Evolutionary conservation across 768 basidiomycete species (phyloP), one percentile per base, ranked within the genome.

Genomic region (Leccinum aurantiacum): DNA sequence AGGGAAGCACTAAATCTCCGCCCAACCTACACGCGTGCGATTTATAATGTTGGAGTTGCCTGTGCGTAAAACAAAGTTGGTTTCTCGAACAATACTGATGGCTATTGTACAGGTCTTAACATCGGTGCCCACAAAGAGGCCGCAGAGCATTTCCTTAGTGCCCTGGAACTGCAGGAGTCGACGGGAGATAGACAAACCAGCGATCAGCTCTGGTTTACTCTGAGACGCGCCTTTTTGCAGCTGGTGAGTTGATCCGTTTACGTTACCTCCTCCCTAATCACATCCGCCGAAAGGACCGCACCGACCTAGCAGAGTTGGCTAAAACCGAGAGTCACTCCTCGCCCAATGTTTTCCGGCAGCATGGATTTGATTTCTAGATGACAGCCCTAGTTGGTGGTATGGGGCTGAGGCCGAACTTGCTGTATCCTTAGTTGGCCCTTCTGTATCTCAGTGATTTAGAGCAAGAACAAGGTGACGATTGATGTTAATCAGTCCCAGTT

Each of bases 41-140:
- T 98, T 24, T 98, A 96, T 71, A 99, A 99, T 68, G 92, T 99
- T 37, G 97, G 95, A 48, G 97, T 99, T 27, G 95, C 95, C 22
- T 99, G 95, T 95, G 69, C 67, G 92, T 84, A 4, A n/a, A 29
- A 48, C 8, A 54, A 54, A 5, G 15, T 19, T 27, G 44, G 44
- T 51, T 55, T 60, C 25, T 50, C 27, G 52, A 59, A 10, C 49
- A 48, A 54, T 44, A 53, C 53, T 63, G n/a, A 60, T 46, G 8
- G 41, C 3, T 9, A 25, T 57, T 38, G 57, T 35, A 6, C 60
- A 97, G 94, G 96, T 69, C 75, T 99, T 61, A 99, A 99, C 71
- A 96, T 98, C 55, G 95, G 95, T 9, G 93, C 94, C 9, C 84
- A 91, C 74, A 89, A 91, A 69, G 97, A 99, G 77, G 95, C 97